phyloP scores from a whole-genome alignment of 192 early-diverging fungal species.

The Coemansia pectinata region DNA sequence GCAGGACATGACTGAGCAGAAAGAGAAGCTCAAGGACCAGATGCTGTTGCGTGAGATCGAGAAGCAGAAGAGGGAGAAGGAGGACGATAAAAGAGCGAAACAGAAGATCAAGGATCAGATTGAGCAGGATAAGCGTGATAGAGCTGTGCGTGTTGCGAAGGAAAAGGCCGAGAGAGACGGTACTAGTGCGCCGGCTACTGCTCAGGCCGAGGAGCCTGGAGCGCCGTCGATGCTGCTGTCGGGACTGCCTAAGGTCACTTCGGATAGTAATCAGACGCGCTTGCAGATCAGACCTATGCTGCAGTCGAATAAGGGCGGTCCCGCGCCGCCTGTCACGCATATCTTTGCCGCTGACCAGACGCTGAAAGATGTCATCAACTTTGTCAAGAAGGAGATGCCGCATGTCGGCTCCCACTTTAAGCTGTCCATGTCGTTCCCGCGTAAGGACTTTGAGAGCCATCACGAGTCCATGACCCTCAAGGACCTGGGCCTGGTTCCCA shows the following conservation, averaged over 20 bases:
- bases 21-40: slow-evolving; percentile 58
- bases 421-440: slow-evolving; percentile 64
- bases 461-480: slow-evolving; percentile 61
- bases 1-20: slow-evolving; percentile 58
- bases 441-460: slow-evolving; percentile 59
- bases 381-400: slow-evolving; percentile 42
- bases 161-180: slow-evolving; percentile 43
- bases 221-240: slow-evolving; percentile 24
- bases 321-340: slow-evolving; percentile 58
- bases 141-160: slow-evolving; percentile 52
- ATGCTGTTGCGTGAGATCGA: slow-evolving; percentile 64
- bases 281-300: slow-evolving; percentile 65
- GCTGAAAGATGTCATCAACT: slow-evolving; percentile 59
- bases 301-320: slow-evolving; percentile 22
- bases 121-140: slow-evolving; percentile 67
- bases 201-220: background rate
- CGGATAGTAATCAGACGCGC: slow-evolving; percentile 55
- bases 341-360: slow-evolving; percentile 59
- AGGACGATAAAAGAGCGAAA: slow-evolving; percentile 63
- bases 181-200: background rate
- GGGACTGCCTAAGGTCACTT: slow-evolving; percentile 28
- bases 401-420: slow-evolving; percentile 52
- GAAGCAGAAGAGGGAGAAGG: slow-evolving; percentile 63
- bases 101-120: slow-evolving; percentile 64
- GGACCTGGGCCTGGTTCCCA: slow-evolving; percentile 67